Percentiles rank a stretch among this genome's conserved stretches.
phyloP scores from a whole-genome alignment of 169 alveolate genomes.

The Babesia bigemina region DNA sequence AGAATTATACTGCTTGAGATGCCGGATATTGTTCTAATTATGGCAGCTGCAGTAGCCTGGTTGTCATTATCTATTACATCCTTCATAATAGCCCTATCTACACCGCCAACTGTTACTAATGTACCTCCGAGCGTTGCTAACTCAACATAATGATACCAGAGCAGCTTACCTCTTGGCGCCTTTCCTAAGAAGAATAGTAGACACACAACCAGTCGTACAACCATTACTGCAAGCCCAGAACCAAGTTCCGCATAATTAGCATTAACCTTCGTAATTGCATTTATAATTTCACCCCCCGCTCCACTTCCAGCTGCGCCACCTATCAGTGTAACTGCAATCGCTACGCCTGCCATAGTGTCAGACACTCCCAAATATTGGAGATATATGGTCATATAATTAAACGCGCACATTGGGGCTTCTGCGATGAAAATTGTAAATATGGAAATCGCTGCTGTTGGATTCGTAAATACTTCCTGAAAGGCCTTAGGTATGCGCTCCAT shows the following conservation, averaged over 20 bases:
- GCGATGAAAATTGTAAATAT: constrained; percentile 72
- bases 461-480: neutral
- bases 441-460: neutral
- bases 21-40: constrained; percentile 84
- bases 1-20: constrained; percentile 83
- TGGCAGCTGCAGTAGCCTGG: constrained; percentile 82
- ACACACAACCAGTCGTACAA: neutral
- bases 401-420: constrained; percentile 88
- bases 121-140: constrained; percentile 83
- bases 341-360: constrained; percentile 82
- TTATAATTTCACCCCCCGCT: constrained; percentile 83
- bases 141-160: constrained; percentile 39
- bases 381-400: constrained; percentile 85
- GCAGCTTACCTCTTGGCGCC: neutral
- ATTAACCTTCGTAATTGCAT: constrained; percentile 75
- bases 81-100: constrained; percentile 85
- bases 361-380: constrained; percentile 86
- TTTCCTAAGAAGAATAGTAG: neutral
- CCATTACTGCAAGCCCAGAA: neutral
- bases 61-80: constrained; percentile 85
- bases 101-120: constrained; percentile 88
- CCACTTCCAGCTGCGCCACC: constrained; percentile 87
- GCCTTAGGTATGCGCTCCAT: neutral
- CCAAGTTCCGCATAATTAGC: constrained; percentile 7
- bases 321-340: constrained; percentile 77